Conservation (phyloP, 108 stramenopile genomes). For the Schizochytrium sp. region DNA sequence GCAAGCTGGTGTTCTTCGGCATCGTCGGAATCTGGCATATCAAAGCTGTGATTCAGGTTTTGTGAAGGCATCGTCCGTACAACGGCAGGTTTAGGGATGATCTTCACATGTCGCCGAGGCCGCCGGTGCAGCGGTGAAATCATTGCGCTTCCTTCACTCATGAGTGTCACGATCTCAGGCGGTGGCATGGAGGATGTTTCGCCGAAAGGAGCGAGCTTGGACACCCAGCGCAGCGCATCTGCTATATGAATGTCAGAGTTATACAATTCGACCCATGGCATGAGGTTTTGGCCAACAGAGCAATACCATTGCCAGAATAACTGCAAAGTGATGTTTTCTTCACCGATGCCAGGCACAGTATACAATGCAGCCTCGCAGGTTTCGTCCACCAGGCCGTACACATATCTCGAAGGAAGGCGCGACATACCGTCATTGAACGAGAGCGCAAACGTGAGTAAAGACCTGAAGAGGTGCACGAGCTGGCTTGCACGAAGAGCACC, state of each 20-base stretch:
- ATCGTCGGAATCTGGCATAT: too few relatives aligned
- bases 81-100: background rate
- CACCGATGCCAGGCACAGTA: background rate
- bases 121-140: background rate
- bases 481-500: background rate
- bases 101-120: background rate
- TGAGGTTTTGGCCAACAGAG: conserved; percentile 2
- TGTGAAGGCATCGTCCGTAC: too few relatives aligned
- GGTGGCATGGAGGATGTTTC: background rate
- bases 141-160: conserved; percentile 37
- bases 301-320: conserved; percentile 8
- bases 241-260: conserved; percentile 1
- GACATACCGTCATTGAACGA: conserved; percentile 35
- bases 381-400: conserved; percentile 57
- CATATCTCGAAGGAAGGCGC: conserved; percentile 38
- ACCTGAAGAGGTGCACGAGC: background rate
- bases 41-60: too few relatives aligned
- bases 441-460: conserved; percentile 19
- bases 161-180: conserved; percentile 58
- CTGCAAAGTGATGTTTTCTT: background rate
- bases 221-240: background rate
- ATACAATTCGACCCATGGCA: conserved; percentile 52
- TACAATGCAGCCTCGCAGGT: conserved; percentile 20
- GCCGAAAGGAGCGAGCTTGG: conserved; percentile 23
- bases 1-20: too few relatives aligned